These are phyloP conservation scores for Leccinum obscurum DNA, from an alignment of 768 basidiomycete species.

Conservation along the genomic window DNA sequence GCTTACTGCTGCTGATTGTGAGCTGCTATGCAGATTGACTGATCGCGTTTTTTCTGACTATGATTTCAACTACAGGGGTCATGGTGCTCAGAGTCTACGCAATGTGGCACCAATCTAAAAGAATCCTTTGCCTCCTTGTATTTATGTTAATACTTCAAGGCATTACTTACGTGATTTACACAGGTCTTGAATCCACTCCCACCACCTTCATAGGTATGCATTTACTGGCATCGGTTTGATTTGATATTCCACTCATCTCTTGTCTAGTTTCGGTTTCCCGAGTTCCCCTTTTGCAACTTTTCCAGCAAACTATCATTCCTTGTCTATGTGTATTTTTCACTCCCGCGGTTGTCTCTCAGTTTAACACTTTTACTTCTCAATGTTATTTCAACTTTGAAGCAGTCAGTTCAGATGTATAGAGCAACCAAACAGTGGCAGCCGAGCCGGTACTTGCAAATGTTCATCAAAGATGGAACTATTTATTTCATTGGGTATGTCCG, in stretches of 20 bases:
- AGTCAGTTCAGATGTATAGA: background rate
- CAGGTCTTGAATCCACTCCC: background rate
- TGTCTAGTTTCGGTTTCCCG: background rate
- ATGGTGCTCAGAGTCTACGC: background rate
- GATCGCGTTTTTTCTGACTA: background rate
- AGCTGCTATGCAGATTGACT: background rate
- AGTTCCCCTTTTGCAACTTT: background rate
- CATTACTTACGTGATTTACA: background rate
- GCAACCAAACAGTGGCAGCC: background rate
- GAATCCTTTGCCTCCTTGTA: background rate
- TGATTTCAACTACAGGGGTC: background rate
- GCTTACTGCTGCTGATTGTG: background rate
- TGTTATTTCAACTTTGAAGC: background rate
- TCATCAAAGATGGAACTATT: background rate
- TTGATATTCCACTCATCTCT: background rate
- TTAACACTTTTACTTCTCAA: background rate
- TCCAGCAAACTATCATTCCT: background rate
- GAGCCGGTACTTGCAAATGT: background rate
- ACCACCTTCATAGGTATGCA: background rate
- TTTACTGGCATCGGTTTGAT: background rate
- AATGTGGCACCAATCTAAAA: background rate
- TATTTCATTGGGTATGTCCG: background rate
- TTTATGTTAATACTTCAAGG: background rate
- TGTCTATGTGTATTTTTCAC: background rate
- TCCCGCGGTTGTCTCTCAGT: background rate